Conservation (phyloP, 2,329 filamentous ascomycete genomes). For the Sodiomyces alkalinus region DNA sequence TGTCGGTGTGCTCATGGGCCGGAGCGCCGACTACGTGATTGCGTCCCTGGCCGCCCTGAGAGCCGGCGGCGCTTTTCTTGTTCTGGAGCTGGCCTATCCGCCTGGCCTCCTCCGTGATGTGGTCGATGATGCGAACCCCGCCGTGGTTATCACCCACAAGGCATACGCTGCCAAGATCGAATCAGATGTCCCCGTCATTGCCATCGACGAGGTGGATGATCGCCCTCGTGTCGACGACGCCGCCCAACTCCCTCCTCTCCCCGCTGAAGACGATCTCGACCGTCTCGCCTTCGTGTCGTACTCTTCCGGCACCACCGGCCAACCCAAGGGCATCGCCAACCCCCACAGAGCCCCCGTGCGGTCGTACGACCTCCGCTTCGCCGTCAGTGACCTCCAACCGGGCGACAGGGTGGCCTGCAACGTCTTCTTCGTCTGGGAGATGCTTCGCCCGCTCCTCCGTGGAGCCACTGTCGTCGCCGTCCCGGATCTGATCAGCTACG, state of each 20-base stretch:
- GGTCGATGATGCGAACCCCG: conserved; percentile 58
- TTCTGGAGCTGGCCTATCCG: conserved; percentile 67
- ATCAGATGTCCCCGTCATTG: conserved; percentile 44
- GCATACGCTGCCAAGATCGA: conserved; percentile 52
- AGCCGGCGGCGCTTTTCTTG: conserved; percentile 66
- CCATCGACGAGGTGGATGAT: conserved; percentile 35
- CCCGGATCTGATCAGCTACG: conserved; percentile 63
- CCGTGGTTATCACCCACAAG: conserved; percentile 53
- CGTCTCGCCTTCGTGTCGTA: conserved; percentile 68
- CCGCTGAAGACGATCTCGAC: conserved; percentile 53
- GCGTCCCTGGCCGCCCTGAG: conserved; percentile 63
- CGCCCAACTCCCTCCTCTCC: conserved; percentile 32
- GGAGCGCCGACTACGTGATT: conserved; percentile 67
- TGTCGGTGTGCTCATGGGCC: conserved; percentile 60
- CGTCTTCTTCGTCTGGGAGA: conserved; percentile 81
- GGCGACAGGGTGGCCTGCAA: conserved; percentile 76
- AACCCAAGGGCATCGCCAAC: conserved; percentile 72
- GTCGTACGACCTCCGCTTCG: conserved; percentile 61
- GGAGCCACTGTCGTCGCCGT: conserved; percentile 64
- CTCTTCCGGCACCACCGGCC: conserved; percentile 62
- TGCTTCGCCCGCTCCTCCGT: conserved; percentile 58
- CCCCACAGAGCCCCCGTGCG: conserved; percentile 58
- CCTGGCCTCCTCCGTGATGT: conserved; percentile 60
- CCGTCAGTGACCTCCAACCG: conserved; percentile 50
- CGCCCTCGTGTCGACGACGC: conserved; percentile 16